Percentiles rank a stretch among this genome's conserved stretches.
Evolutionary conservation across 768 basidiomycete genomes (phyloP).

Genomic region (Tulasnella sp.): DNA sequence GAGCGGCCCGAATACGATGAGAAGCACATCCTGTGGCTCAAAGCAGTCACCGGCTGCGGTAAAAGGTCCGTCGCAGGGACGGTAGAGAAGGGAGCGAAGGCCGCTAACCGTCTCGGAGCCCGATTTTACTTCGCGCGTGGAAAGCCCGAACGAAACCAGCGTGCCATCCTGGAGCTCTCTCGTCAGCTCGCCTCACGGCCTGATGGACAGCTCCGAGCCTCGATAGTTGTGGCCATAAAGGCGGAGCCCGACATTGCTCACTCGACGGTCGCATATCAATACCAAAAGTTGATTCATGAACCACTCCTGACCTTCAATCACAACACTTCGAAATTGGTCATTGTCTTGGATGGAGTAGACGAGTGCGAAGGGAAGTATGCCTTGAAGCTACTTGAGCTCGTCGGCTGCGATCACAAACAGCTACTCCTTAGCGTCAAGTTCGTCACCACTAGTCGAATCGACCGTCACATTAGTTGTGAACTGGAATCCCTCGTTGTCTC

Average conservation of each 20-base stretch:
- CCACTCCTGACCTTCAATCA: not conserved
- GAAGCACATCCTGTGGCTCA: no score
- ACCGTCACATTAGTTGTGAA: constrained; percentile 21
- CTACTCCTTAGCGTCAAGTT: constrained; percentile 25
- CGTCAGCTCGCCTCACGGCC: no score
- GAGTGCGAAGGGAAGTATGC: constrained; percentile 20
- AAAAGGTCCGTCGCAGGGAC: no score
- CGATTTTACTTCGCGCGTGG: no score
- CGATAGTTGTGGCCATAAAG: not conserved
- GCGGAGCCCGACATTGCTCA: not conserved
- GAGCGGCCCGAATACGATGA: no score
- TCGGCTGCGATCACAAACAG: constrained; percentile 16
- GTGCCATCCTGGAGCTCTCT: no score
- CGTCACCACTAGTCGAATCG: constrained; percentile 27
- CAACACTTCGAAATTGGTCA: constrained; percentile 19
- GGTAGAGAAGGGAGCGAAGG: no score
- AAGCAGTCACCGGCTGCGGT: no score
- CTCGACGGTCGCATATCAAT: constrained; percentile 18
- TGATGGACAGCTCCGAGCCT: no score
- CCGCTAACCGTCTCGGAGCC: no score
- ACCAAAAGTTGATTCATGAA: constrained; percentile 17
- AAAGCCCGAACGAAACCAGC: no score
- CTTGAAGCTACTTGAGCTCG: constrained; percentile 7
- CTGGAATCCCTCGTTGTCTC: not conserved
- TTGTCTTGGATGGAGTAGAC: constrained; percentile 31